Percentiles rank a stretch among this genome's conserved stretches.
Evolutionary conservation across 2,329 filamentous ascomycete genomes (phyloP).

Genomic region (Fusarium compactum): DNA sequence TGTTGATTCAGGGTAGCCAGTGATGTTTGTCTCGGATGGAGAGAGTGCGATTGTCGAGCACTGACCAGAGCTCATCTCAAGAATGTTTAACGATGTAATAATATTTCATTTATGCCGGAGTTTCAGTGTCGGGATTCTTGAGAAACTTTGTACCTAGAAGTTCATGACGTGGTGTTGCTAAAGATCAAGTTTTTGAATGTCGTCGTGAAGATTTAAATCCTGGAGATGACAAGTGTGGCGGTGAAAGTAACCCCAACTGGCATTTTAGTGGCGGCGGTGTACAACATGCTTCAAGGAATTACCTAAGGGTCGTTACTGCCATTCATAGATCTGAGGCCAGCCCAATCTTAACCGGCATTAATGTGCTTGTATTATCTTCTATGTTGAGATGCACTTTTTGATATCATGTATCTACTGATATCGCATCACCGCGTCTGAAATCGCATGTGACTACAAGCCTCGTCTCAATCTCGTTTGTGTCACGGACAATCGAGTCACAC

Average conservation of each 20-base stretch:
- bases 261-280: neutral
- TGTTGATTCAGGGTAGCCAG: constrained; percentile 37
- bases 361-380: neutral
- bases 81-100: neutral
- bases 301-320: neutral
- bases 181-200: neutral
- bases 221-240: constrained; percentile 6
- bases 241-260: neutral
- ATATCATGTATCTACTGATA: neutral
- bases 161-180: neutral
- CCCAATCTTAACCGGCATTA: neutral
- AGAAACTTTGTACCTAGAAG: no score
- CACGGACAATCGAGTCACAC: neutral
- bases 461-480: neutral
- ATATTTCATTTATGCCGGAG: neutral
- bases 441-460: constrained; percentile 9
- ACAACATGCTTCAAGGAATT: neutral
- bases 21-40: neutral
- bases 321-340: neutral
- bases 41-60: neutral
- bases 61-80: neutral
- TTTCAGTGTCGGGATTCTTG: neutral
- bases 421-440: neutral
- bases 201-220: neutral
- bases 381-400: neutral